These are phyloP conservation scores for Hymenoscyphus occultus DNA, from an alignment of 2,329 filamentous ascomycete genomes.

Conservation along the genomic window DNA sequence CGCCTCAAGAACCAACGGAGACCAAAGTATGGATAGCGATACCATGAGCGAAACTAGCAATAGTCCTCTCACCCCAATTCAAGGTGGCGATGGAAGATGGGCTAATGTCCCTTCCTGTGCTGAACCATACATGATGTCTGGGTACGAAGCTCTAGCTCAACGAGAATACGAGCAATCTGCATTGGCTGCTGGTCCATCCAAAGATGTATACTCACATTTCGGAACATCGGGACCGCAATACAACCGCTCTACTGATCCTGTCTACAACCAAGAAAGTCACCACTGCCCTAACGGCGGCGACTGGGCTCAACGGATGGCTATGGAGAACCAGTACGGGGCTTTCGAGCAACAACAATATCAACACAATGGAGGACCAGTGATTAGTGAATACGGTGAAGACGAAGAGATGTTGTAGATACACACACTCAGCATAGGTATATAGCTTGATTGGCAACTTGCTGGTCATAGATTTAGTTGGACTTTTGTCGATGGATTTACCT, in stretches of 20 bases:
- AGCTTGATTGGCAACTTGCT: constrained; percentile 23
- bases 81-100: constrained; percentile 55
- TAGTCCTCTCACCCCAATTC: constrained; percentile 44
- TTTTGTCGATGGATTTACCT: constrained; percentile 11
- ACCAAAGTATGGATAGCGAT: constrained; percentile 46
- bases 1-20: constrained; percentile 38
- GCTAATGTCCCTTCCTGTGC: constrained; percentile 28
- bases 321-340: constrained; percentile 36
- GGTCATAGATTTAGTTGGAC: constrained; percentile 22
- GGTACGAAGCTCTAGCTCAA: constrained; percentile 69
- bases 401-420: constrained; percentile 37
- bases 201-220: constrained; percentile 46
- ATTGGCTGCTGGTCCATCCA: constrained; percentile 35
- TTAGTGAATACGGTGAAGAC: constrained; percentile 28
- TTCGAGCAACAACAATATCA: constrained; percentile 25
- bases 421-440: constrained; percentile 23
- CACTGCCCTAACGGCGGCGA: constrained; percentile 29
- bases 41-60: constrained; percentile 36
- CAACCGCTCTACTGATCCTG: constrained; percentile 62
- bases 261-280: constrained; percentile 48
- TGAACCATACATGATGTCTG: constrained; percentile 75
- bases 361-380: constrained; percentile 23
- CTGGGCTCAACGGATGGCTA: constrained; percentile 30
- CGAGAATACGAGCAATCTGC: constrained; percentile 58
- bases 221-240: constrained; percentile 45